Evolutionary conservation across 768 basidiomycete genomes (phyloP), one percentile per base, ranked within the genome.

Genomic region (Russula dissimulans): DNA sequence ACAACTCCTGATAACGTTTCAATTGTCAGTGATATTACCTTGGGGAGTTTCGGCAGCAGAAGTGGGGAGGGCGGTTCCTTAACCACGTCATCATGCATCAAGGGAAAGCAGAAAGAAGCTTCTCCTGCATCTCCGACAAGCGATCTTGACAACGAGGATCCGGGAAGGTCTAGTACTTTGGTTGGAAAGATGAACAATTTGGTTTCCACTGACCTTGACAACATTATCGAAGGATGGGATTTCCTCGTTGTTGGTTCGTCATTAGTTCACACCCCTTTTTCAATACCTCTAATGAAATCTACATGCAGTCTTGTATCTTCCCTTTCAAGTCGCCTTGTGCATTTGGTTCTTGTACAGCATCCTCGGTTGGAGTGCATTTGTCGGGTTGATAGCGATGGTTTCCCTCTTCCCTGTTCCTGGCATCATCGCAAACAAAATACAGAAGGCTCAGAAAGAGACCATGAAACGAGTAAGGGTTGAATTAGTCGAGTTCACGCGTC

Each of bases 151-250:
- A 6, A 42, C 17, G 50, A 51, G 42, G 51, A 54, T 38, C 14
- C 26, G 34, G 44, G 48, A 3, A 53, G 59, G 31, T 68, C 71
- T 10, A 73, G 72, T 9, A 84, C 85, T 67, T 71, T 88, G 18
- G 79, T 83, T 38, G 89, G 90, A 10, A 87, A 82, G 68, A 84
- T 91, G 68, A 91, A 86, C 69, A 91, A 89, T 56, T 72, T 90
- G 6, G 80, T 88, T 38, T 83, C 87, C 9, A 83, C 84, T 1
- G 89, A 91, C 70, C 66, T 81, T 46, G 66, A 62, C 50, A 69
- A 67, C 42, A 51, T 73, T 17, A 48, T 67, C 17, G 65, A 67
- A 1, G 72, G 67, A n/a, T 67, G 71, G 12, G 67, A 71, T 53
- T 70, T 69, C 48, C 51, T 57, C 7, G 46, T 65, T 9, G 22